phyloP scores from a whole-genome alignment of 805 yeast species.

The Saturnispora halmiae region DNA sequence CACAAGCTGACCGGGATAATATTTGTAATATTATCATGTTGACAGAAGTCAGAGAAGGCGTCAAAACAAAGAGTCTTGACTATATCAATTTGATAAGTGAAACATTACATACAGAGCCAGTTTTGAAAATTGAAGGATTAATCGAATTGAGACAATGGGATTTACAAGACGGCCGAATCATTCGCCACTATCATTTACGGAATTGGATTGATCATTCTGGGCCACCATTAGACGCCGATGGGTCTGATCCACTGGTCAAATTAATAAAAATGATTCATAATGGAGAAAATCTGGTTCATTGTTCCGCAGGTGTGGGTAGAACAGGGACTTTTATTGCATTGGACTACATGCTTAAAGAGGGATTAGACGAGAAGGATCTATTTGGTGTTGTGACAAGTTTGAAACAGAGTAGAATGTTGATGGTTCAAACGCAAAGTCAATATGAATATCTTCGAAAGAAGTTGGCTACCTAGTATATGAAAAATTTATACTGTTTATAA shows the following conservation, averaged over 20 bases:
- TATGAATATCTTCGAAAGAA: conserved; percentile 42
- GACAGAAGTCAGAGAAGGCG: conserved; percentile 48
- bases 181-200: conserved; percentile 12
- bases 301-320: conserved; percentile 55
- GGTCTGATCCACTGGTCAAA: conserved; percentile 4
- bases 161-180: background rate
- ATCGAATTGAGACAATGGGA: conserved; percentile 10
- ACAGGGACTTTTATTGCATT: conserved; percentile 44
- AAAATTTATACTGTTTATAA: too few relatives aligned
- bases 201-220: conserved; percentile 14
- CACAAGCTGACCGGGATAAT: conserved; percentile 13
- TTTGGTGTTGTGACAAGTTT: conserved; percentile 36
- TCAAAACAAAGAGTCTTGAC: conserved; percentile 31
- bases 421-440: conserved; percentile 48
- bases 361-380: conserved; percentile 25
- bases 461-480: too few relatives aligned
- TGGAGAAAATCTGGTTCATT: conserved; percentile 35
- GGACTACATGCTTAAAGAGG: conserved; percentile 29
- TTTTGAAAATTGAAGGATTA: background rate
- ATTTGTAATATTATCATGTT: conserved; percentile 56
- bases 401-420: conserved; percentile 40
- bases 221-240: conserved; percentile 8
- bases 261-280: conserved; percentile 1
- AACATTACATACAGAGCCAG: background rate
- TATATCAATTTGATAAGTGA: conserved; percentile 5